A percentile compares a stretch with the other conserved stretches of the same genome.
Conservation (phyloP, 1,139 yeast genomes). For the Yarrowia galli region DNA sequence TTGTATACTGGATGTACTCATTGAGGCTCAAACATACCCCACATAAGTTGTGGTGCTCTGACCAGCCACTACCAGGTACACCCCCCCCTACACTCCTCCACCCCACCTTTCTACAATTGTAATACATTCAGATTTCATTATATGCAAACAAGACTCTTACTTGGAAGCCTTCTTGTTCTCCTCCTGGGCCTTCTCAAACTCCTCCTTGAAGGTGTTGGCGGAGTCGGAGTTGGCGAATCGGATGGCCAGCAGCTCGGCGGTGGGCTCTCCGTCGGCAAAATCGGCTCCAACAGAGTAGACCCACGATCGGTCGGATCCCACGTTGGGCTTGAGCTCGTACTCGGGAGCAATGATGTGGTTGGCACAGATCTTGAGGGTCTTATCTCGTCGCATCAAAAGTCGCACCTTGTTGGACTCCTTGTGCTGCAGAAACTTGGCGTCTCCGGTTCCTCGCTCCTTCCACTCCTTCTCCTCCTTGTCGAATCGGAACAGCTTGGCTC, state of each 20-base stretch:
- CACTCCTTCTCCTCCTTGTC: conserved; percentile 81
- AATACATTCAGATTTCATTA: conserved; percentile 27
- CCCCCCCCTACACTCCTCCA: too few species aligned
- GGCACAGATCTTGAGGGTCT: conserved; percentile 96
- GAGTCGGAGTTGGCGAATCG: conserved; percentile 97
- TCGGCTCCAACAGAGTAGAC: conserved; percentile 95
- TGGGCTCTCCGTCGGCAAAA: conserved; percentile 93
- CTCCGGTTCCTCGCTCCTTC: conserved; percentile 99
- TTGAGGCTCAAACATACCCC: conserved; percentile 1
- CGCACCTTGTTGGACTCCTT: conserved; percentile 81
- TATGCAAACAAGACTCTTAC: conserved; percentile 39
- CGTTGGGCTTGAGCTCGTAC: conserved; percentile 86
- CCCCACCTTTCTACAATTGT: too few species aligned
- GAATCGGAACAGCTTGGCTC: conserved; percentile 95
- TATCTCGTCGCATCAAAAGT: conserved; percentile 97
- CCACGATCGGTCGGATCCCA: conserved; percentile 98
- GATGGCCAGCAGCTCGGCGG: conserved; percentile 95
- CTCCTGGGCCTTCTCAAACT: conserved; percentile 82
- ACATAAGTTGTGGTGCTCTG: too few species aligned
- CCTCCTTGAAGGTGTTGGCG: conserved; percentile 94
- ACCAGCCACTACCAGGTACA: not conserved
- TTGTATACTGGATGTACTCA: too few species aligned
- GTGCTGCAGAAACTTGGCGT: conserved; percentile 93
- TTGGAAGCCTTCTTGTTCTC: conserved; percentile 57
- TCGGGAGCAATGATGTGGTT: conserved; percentile 91